Percentiles rank a stretch among this genome's conserved stretches.
Conservation (phyloP, 257 asterid species). For the Dorcoceras hygrometricum region DNA sequence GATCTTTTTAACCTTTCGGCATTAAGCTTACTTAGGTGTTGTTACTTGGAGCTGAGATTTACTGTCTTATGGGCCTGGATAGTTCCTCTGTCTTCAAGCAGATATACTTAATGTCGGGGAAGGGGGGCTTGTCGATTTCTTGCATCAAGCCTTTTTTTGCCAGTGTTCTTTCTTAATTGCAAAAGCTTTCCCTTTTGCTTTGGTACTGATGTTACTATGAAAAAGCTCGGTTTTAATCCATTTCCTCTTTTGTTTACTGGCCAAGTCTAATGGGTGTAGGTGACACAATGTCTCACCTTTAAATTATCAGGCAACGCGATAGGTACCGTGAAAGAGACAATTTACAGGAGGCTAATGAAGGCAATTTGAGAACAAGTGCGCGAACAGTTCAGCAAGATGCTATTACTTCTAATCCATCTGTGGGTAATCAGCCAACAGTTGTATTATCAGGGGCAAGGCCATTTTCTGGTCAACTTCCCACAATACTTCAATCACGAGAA, state of each 20-base stretch:
- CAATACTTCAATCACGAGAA: conserved; percentile 75
- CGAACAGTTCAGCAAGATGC: conserved; percentile 46
- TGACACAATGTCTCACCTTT: conserved; percentile 13
- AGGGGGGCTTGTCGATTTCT: too few relatives aligned
- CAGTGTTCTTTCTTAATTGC: not conserved
- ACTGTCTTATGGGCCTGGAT: conserved; percentile 8
- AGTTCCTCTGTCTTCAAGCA: conserved; percentile 2
- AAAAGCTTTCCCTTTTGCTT: not conserved
- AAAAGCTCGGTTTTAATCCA: not conserved
- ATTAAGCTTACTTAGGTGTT: not conserved
- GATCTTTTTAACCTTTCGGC: not conserved
- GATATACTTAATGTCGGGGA: not conserved
- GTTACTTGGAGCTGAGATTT: conserved; percentile 4
- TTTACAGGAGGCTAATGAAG: conserved; percentile 57
- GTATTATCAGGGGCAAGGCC: conserved; percentile 56
- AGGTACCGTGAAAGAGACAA: conserved; percentile 87
- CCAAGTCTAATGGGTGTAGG: not conserved
- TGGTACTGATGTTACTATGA: not conserved
- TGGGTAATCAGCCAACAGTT: conserved; percentile 37
- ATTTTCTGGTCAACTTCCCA: conserved; percentile 68
- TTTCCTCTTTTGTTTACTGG: too few relatives aligned
- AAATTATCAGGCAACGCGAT: conserved; percentile 51
- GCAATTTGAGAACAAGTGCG: conserved; percentile 49
- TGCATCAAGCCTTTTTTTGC: not conserved
- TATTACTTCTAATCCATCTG: conserved; percentile 29